These are phyloP conservation scores for Termitomyces sp. DNA, from an alignment of 768 basidiomycete species.

Conservation along the genomic window DNA sequence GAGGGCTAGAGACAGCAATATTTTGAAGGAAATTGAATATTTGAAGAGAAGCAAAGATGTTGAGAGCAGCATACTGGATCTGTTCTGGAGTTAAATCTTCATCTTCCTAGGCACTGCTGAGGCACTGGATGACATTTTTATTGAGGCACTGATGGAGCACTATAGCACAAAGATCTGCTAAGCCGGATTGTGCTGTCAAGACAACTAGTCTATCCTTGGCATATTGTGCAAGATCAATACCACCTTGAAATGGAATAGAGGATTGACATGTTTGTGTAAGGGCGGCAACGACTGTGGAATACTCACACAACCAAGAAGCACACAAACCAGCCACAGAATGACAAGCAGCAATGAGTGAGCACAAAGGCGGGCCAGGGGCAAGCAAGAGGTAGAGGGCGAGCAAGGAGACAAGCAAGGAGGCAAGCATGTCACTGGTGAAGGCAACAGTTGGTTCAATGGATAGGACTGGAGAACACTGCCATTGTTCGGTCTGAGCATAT, in stretches of 20 bases:
- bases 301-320: too few relatives aligned
- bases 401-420: too few relatives aligned
- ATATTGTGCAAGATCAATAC: constrained; percentile 22
- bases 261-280: background rate
- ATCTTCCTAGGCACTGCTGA: constrained; percentile 19
- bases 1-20: background rate
- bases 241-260: constrained; percentile 18
- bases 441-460: too few relatives aligned
- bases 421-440: too few relatives aligned
- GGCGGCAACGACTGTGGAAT: too few relatives aligned
- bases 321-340: too few relatives aligned
- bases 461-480: too few relatives aligned
- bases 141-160: constrained; percentile 20
- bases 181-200: constrained; percentile 15
- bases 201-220: constrained; percentile 23
- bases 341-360: too few relatives aligned
- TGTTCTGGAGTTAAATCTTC: constrained; percentile 13
- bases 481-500: too few relatives aligned
- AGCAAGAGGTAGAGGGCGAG: too few relatives aligned
- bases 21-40: constrained; percentile 12
- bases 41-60: constrained; percentile 13
- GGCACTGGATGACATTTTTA: constrained; percentile 14
- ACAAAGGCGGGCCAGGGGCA: too few relatives aligned
- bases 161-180: constrained; percentile 26
- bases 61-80: constrained; percentile 17